Evolutionary conservation across 2,329 filamentous ascomycete species (phyloP).

Genomic region (Sporothrix protearum): DNA sequence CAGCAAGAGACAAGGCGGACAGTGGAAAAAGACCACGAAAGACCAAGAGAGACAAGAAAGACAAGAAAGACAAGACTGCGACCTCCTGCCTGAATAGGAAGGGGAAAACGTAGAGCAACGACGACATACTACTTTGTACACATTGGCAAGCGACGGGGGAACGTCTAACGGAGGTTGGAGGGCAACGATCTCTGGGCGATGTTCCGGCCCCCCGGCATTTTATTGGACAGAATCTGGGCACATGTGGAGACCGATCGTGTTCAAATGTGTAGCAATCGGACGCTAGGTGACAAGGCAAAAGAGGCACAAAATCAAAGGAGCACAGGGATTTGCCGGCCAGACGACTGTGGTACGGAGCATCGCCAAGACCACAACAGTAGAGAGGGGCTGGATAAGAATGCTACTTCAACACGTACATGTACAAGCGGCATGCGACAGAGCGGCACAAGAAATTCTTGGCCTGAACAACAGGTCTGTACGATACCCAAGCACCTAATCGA

Average conservation of each 20-base stretch:
- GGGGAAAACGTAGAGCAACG: neutral
- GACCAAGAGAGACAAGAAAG: neutral
- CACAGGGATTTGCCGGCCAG: neutral
- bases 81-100: constrained; percentile 1
- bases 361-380: neutral
- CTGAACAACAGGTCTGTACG: too few species aligned
- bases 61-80: neutral
- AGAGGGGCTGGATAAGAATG: neutral
- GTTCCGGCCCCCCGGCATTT: neutral
- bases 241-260: neutral
- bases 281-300: neutral
- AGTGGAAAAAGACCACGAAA: too few species aligned
- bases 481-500: too few species aligned
- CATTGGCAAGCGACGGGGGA: neutral
- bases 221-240: neutral
- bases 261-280: neutral
- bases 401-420: too few species aligned
- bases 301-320: neutral
- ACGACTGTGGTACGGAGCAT: neutral
- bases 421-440: neutral
- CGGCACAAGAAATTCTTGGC: too few species aligned
- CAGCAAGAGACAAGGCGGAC: neutral
- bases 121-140: neutral
- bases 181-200: neutral
- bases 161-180: neutral